phyloP scores from a whole-genome alignment of 2,329 filamentous ascomycete genomes.

The Sclerotinia spermophila region DNA sequence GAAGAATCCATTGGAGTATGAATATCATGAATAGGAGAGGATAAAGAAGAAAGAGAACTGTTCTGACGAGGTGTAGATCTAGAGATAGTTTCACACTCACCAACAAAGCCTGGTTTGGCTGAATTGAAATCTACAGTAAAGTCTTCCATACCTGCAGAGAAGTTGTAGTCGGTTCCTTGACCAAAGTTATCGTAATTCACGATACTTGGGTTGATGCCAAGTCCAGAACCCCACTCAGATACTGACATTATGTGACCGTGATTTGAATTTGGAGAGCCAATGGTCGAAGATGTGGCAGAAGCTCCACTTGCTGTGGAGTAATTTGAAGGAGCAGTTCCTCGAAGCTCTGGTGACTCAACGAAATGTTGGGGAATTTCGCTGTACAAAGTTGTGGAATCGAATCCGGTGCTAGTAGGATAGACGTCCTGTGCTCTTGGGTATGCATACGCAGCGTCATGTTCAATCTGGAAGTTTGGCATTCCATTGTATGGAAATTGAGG shows the following conservation, averaged over 20 bases:
- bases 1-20: slow-evolving; percentile 28
- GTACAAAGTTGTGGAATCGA: slow-evolving; percentile 47
- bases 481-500: slow-evolving; percentile 48
- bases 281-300: slow-evolving; percentile 36
- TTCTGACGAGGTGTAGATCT: slow-evolving; percentile 35
- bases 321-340: slow-evolving; percentile 32
- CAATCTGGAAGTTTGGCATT: slow-evolving; percentile 44
- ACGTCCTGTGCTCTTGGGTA: slow-evolving; percentile 32
- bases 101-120: slow-evolving; percentile 44
- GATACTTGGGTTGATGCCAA: slow-evolving; percentile 36
- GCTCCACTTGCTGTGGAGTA: slow-evolving; percentile 36
- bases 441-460: slow-evolving; percentile 38
- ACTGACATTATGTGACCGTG: slow-evolving; percentile 31
- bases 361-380: slow-evolving; percentile 37
- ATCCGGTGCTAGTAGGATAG: slow-evolving; percentile 44
- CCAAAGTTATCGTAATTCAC: slow-evolving; percentile 33
- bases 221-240: slow-evolving; percentile 35
- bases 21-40: slow-evolving; percentile 32
- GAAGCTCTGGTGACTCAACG: slow-evolving; percentile 34
- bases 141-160: slow-evolving; percentile 38
- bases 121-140: slow-evolving; percentile 39
- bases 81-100: slow-evolving; percentile 43
- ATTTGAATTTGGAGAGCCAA: slow-evolving; percentile 37
- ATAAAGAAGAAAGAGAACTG: slow-evolving; percentile 29
- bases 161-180: slow-evolving; percentile 34